Percentiles rank a stretch among this genome's conserved stretches.
Evolutionary conservation across 2,329 filamentous ascomycete genomes (phyloP).

Genomic region (Teratosphaeria viscida): DNA sequence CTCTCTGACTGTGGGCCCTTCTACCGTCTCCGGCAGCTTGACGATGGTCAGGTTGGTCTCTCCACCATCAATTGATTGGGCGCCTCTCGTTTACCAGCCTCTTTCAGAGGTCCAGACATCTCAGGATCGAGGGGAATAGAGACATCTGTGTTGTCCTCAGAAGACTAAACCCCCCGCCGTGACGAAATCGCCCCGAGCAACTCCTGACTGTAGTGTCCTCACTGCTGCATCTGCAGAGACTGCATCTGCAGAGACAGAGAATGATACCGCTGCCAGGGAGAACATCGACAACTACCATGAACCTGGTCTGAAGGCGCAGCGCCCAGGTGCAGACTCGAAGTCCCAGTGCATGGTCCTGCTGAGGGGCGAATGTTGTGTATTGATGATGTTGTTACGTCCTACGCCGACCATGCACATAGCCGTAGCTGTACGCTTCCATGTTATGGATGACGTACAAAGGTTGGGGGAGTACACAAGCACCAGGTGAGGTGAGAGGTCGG

Average conservation of each 20-base stretch:
- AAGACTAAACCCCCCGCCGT: not conserved
- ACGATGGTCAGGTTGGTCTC: not conserved
- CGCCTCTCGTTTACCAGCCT: not conserved
- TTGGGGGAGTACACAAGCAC: not conserved
- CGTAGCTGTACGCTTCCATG: not conserved
- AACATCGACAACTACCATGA: not conserved
- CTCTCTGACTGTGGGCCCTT: not conserved
- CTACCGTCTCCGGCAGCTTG: not conserved
- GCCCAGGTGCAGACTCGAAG: not conserved
- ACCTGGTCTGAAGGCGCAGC: not conserved
- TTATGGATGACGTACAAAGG: not conserved
- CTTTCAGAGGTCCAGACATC: not conserved
- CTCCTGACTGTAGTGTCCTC: not conserved
- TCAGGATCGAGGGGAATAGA: not conserved
- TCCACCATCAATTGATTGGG: not conserved
- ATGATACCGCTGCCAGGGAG: not conserved
- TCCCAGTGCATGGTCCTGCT: not conserved
- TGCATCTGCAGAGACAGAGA: not conserved
- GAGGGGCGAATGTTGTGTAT: not conserved
- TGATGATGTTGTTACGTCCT: not conserved
- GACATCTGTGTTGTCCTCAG: not conserved
- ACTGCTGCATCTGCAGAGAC: not conserved
- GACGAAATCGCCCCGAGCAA: not conserved
- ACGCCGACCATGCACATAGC: not conserved
- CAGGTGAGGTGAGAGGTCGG: not conserved